Base-by-base conservation (phyloP, 208 protist genomes). In the Wallacemonas collosoma region DNA sequence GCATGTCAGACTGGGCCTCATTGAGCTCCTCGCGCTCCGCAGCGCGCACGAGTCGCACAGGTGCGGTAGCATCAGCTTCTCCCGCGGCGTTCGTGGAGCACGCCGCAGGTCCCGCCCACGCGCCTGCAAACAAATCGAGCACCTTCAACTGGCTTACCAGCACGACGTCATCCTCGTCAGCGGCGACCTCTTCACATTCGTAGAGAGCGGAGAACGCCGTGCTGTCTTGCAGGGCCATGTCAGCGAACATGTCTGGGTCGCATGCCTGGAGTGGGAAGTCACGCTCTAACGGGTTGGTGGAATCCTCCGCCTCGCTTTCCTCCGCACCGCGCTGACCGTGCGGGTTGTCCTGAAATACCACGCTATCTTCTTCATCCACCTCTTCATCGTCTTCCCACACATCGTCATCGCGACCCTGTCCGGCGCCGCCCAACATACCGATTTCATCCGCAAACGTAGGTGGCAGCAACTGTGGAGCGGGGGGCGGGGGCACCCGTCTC, bases 101-200 rank as follows among this genome's bases (percentile, higher is more conserved):
- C 9, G 60, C 14, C 3, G 7, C n/a, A 0, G 36, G 39, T 11
- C 61, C 62, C 9, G 44, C 66, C 58, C 56, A 67, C 7, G 26
- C 39, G 15, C 39, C 47, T 6, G 56, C 43, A 36, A 66, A 71
- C 36, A 36, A 47, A 60, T 5, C 39, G 38, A 63, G 14, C 12
- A 60, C n/a, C 51, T 61, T 76, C 35, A 71, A n/a, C 8, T 50
- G 14, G 55, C 57, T 70, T 9, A 45, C 41, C 35, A 65, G 57
- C n/a, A 47, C 54, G 2, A 60, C 65, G 47, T 71, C 57, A 2
- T 70, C 57, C 72, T 76, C 66, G 14, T 44, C 44, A 36, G 47
- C 15, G 7, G 55, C 45, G 2, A 57, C 38, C 38, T 56, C 63
- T 4, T 14, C 3, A 41, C 43, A 48, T 2, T 61, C 17, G 50